Evolutionary conservation across 148 eudicot genomes (phyloP).

Genomic region (Selenicereus undatus): DNA sequence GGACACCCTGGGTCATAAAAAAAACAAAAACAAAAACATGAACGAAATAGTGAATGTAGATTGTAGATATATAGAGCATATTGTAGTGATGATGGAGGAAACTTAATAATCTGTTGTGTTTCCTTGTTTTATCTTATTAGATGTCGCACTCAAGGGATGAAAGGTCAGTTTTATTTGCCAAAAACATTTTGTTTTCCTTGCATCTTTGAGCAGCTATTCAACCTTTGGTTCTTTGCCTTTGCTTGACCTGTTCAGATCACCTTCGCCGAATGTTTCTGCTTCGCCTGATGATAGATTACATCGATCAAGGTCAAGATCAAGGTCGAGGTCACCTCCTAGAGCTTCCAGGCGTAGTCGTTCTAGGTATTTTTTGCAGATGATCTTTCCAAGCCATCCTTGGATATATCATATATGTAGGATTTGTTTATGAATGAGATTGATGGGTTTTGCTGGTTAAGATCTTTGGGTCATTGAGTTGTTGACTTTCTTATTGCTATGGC

Average conservation of each 20-base stretch:
- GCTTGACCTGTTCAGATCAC: conserved; percentile 34
- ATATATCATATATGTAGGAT: conserved; percentile 1
- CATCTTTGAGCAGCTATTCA: not conserved
- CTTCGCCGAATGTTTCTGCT: conserved; percentile 38
- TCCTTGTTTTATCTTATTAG: conserved; percentile 26
- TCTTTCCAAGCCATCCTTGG: not conserved
- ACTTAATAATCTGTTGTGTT: not conserved
- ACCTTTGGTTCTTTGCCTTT: not conserved
- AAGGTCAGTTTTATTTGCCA: conserved; percentile 38
- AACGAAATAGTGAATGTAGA: not conserved
- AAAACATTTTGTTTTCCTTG: not conserved
- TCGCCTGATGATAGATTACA: conserved; percentile 30
- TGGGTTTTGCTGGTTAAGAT: not conserved
- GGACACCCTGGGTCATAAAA: no score
- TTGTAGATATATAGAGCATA: not conserved
- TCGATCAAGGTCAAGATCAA: conserved; percentile 34
- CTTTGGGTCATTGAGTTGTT: not conserved
- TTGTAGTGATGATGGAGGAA: not conserved
- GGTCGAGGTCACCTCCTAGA: conserved; percentile 38
- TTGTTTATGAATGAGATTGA: conserved; percentile 6
- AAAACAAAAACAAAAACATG: no score
- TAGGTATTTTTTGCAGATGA: conserved; percentile 29
- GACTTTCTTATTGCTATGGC: conserved; percentile 2
- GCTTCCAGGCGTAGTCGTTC: conserved; percentile 52
- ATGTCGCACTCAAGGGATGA: conserved; percentile 48